Evolutionary conservation across 208 protist genomes (phyloP).

Genomic region (Leishmania lainsoni): DNA sequence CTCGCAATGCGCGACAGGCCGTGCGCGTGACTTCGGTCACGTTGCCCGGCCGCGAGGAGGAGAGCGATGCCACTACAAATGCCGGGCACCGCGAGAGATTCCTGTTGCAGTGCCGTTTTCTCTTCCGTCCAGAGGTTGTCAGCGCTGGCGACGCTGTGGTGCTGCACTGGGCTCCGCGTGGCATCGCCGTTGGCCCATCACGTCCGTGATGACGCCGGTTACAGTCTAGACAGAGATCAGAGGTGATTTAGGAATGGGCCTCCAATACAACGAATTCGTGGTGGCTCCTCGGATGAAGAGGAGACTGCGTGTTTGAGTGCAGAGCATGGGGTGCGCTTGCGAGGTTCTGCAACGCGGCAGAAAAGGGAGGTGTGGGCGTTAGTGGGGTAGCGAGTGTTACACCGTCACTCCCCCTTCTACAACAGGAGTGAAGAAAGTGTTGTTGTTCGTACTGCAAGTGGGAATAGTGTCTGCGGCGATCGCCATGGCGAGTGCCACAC

Average conservation of each 20-base stretch:
- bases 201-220: neutral
- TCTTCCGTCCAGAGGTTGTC: conserved; percentile 84
- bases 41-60: neutral
- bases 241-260: neutral
- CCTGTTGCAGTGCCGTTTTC: conserved; percentile 49
- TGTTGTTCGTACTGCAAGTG: too few relatives aligned
- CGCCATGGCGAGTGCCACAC: neutral
- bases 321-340: neutral
- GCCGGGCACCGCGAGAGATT: conserved; percentile 6
- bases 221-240: neutral
- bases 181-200: conserved; percentile 66
- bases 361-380: neutral
- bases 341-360: neutral
- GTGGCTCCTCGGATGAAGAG: neutral
- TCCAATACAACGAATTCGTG: neutral
- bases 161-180: conserved; percentile 76
- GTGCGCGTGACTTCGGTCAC: conserved; percentile 40
- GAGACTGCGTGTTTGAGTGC: neutral
- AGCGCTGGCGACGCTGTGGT: conserved; percentile 52
- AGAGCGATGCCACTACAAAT: neutral
- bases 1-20: conserved; percentile 79
- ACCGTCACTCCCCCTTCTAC: too few relatives aligned
- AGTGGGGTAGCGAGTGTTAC: neutral
- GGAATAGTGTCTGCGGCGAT: too few relatives aligned
- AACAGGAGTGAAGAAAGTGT: too few relatives aligned